phyloP scores from a whole-genome alignment of 495 filamentous ascomycete genomes.

The Hyaloscypha hepaticicola region DNA sequence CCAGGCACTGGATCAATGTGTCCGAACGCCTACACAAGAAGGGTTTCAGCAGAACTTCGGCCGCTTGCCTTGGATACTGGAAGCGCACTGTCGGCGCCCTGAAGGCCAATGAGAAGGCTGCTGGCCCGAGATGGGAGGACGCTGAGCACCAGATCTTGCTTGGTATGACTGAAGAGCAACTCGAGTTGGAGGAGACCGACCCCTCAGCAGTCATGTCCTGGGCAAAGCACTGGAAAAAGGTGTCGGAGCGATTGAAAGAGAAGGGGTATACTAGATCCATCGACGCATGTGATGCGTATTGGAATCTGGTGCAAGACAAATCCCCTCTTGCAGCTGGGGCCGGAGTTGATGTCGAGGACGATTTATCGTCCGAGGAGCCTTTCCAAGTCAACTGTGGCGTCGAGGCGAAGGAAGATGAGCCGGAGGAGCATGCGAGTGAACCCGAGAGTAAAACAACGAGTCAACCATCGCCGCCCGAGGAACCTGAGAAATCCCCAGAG shows the following conservation, averaged over 20 bases:
- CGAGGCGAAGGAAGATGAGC: neutral
- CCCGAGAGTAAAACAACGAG: neutral
- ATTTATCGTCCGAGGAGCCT: neutral
- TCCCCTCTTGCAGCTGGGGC: neutral
- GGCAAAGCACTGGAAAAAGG: slow-evolving; percentile 14
- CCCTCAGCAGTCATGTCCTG: slow-evolving; percentile 8
- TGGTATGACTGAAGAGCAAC: slow-evolving; percentile 19
- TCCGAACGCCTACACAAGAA: neutral
- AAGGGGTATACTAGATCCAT: slow-evolving; percentile 9
- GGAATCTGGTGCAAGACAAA: slow-evolving; percentile 4
- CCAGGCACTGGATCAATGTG: slow-evolving; percentile 5
- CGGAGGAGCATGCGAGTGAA: neutral
- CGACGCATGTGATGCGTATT: slow-evolving; percentile 13
- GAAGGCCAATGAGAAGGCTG: slow-evolving; percentile 9
- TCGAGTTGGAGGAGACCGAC: slow-evolving; percentile 5
- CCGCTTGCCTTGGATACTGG: slow-evolving; percentile 12
- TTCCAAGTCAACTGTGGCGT: neutral
- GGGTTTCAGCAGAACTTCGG: slow-evolving; percentile 1
- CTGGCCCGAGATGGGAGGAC: slow-evolving; percentile 19
- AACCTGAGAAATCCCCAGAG: neutral
- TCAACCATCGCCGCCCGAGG: neutral
- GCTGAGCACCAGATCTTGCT: slow-evolving; percentile 11
- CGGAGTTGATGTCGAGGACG: neutral
- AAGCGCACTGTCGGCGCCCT: slow-evolving; percentile 7
- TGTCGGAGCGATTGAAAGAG: slow-evolving; percentile 9